phyloP scores from a whole-genome alignment of 2,329 filamentous ascomycete species.

The Fusarium sp. region DNA sequence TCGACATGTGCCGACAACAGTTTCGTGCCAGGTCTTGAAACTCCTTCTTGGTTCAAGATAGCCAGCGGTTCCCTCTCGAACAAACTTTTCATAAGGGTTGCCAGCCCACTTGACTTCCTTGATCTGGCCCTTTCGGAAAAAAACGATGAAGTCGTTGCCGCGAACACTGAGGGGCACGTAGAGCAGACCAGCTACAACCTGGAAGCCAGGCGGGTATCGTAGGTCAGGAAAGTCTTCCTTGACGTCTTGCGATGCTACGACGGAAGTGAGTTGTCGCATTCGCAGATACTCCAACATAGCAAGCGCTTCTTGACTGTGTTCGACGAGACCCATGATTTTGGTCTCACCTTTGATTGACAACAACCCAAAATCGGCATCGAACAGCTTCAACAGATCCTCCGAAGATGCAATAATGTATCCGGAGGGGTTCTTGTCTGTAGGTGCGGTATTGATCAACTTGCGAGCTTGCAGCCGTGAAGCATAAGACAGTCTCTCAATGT shows the following conservation, averaged over 20 bases:
- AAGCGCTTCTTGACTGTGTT: slow-evolving; percentile 83
- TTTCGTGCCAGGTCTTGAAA: slow-evolving; percentile 86
- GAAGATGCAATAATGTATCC: slow-evolving; percentile 93
- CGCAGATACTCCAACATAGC: slow-evolving; percentile 87
- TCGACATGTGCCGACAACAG: slow-evolving; percentile 80
- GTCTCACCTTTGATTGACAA: slow-evolving; percentile 89
- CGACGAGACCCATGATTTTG: slow-evolving; percentile 80
- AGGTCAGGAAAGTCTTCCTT: slow-evolving; percentile 82
- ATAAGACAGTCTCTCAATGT: slow-evolving; percentile 89
- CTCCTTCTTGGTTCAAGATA: slow-evolving; percentile 83
- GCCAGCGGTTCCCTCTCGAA: slow-evolving; percentile 76
- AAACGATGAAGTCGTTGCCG: slow-evolving; percentile 88
- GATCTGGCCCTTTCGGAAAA: slow-evolving; percentile 82
- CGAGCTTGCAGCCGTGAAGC: slow-evolving; percentile 85
- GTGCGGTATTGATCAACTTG: slow-evolving; percentile 87
- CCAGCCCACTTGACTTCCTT: slow-evolving; percentile 87
- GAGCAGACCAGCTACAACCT: slow-evolving; percentile 79
- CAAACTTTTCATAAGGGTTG: slow-evolving; percentile 83
- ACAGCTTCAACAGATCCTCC: slow-evolving; percentile 83
- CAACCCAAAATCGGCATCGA: slow-evolving; percentile 88
- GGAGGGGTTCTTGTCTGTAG: slow-evolving; percentile 83
- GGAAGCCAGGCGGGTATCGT: slow-evolving; percentile 81
- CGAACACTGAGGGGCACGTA: slow-evolving; percentile 82
- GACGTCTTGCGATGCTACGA: slow-evolving; percentile 83
- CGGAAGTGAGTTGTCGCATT: slow-evolving; percentile 78